phyloP scores from a whole-genome alignment of 352 stramenopile genomes.

The Phytophthora agathidicida region DNA sequence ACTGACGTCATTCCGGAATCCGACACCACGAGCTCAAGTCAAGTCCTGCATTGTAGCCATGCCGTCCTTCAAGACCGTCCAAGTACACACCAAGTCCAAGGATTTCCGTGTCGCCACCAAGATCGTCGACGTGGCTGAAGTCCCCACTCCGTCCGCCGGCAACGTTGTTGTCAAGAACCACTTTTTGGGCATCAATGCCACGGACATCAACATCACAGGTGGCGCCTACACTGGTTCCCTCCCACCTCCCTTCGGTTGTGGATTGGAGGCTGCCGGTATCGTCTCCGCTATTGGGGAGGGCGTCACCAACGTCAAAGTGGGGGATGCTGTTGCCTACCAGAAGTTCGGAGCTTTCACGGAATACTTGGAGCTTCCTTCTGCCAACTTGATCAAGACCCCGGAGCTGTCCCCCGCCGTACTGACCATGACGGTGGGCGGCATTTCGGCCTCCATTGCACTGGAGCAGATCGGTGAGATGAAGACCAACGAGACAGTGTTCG shows the following conservation, averaged over 20 bases:
- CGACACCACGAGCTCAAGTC: slow-evolving; percentile 18
- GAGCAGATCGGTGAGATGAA: slow-evolving; percentile 34
- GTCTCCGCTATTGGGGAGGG: slow-evolving; percentile 39
- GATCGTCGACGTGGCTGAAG: slow-evolving; percentile 27
- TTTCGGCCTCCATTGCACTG: slow-evolving; percentile 26
- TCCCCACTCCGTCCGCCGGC: slow-evolving; percentile 19
- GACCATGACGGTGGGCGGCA: slow-evolving; percentile 31
- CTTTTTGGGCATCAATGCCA: slow-evolving; percentile 57
- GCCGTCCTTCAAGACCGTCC: slow-evolving; percentile 34
- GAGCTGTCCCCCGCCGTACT: slow-evolving; percentile 19
- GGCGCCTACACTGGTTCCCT: slow-evolving; percentile 36
- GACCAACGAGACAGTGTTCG: slow-evolving; percentile 27
- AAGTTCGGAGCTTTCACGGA: slow-evolving; percentile 33
- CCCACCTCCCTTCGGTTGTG: slow-evolving; percentile 53
- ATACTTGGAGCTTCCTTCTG: slow-evolving; percentile 23
- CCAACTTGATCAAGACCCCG: slow-evolving; percentile 27
- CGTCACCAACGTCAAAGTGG: slow-evolving; percentile 50
- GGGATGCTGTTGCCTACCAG: slow-evolving; percentile 45
- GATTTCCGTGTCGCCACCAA: slow-evolving; percentile 40
- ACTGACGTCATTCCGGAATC: slow-evolving; percentile 20
- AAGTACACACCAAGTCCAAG: slow-evolving; percentile 50
- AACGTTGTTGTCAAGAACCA: slow-evolving; percentile 36
- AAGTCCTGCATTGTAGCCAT: slow-evolving; percentile 16
- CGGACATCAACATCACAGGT: slow-evolving; percentile 54
- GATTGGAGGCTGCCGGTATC: slow-evolving; percentile 48